phyloP scores from a whole-genome alignment of 129 eudicot species.

The Pulicaria dysenterica region DNA sequence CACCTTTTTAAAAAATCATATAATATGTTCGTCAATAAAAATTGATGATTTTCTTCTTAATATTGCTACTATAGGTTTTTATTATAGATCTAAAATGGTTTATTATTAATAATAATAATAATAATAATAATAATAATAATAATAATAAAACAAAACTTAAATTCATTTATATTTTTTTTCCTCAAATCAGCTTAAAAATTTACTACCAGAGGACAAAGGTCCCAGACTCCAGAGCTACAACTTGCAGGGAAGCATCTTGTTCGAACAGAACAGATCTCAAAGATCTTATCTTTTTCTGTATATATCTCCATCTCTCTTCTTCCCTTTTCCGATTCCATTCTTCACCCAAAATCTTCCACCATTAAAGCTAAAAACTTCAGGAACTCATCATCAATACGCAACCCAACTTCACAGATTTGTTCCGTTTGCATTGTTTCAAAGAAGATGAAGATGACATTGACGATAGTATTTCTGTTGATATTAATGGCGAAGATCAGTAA shows the following conservation, averaged over 20 bases:
- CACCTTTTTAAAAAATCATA: too few relatives aligned
- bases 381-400: background rate
- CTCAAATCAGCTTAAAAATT: background rate
- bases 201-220: background rate
- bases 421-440: conserved; percentile 12
- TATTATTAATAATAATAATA: too few relatives aligned
- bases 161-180: background rate
- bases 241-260: conserved; percentile 30
- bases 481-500: conserved; percentile 13
- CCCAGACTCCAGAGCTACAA: conserved; percentile 10
- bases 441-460: conserved; percentile 23
- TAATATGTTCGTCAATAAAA: too few relatives aligned
- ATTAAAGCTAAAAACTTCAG: background rate
- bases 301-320: conserved; percentile 20
- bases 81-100: background rate
- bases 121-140: too few relatives aligned
- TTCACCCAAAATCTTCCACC: background rate
- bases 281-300: conserved; percentile 19
- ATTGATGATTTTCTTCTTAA: too few relatives aligned
- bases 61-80: background rate
- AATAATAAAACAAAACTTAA: too few relatives aligned
- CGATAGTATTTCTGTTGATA: conserved; percentile 21
- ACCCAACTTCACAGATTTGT: background rate
- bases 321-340: conserved; percentile 17
- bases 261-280: conserved; percentile 29